Evolutionary conservation across 306 rosid species (phyloP), one percentile per base, ranked within the genome.

Genomic region (Prunus mume): DNA sequence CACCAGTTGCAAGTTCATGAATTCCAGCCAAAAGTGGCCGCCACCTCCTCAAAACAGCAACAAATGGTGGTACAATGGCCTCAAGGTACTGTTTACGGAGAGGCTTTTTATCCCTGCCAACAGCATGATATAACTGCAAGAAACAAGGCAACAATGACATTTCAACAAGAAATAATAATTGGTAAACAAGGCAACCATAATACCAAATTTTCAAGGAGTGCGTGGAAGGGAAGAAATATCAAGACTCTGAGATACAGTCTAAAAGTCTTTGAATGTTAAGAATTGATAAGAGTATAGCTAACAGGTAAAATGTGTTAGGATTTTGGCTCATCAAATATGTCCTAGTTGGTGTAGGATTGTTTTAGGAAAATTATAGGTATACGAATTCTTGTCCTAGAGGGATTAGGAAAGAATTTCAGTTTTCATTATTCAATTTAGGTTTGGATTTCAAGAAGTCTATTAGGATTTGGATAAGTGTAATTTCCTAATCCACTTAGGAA

Each of bases 41-140:
- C 99, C 99, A 95, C 86, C 96, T 92, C 87, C 99, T 91, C 83
- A 92, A 81, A 86, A 95, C 85, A 78, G 93, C 97, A 73, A 93
- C 91, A 88, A 88, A 92, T 63, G 99, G 97, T 9, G 97, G 97
- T 73, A 91, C 74, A 85, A 92, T 88, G 78, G 91, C 87, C 90
- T 95, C 99, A 73, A 95, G 87, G 83, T 95, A 95, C 82, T 73
- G 84, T 74, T 87, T 92, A 41, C 99, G 99, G 64, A 89, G 91
- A 83, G 95, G 93, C 75, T 88, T 89, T 86, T 73, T 78, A 75
- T 95, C 97, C 73, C 83, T 86, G 80, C 90, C 81, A 78, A 95
- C 83, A 75, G 98, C 90, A 83, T 89, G 96, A 90, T 90, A 95
- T 81, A 92, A 88, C 99, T 95, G 92, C 80, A 71, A 78, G 67